Conservation (phyloP, 441 rosid genomes). For the Gossypium davidsonii region DNA sequence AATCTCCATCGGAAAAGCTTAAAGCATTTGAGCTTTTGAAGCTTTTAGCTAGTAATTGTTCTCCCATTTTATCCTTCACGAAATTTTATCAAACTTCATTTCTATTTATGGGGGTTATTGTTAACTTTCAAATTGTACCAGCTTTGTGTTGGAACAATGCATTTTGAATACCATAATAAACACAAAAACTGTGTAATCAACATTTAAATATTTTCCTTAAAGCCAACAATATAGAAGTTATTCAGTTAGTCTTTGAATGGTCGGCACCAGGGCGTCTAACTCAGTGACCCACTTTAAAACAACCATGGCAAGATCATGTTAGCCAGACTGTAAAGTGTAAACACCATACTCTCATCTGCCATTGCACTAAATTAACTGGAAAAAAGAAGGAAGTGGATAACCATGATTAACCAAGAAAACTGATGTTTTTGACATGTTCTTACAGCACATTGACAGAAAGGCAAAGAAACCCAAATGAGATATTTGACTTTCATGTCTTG, state of each 20-base stretch:
- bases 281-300: background rate
- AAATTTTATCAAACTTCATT: background rate
- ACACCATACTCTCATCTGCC: background rate
- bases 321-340: constrained; percentile 9
- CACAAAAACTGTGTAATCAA: too few species aligned
- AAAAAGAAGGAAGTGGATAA: background rate
- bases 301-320: background rate
- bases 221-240: too few species aligned
- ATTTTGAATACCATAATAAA: background rate
- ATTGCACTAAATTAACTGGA: background rate
- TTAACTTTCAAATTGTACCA: background rate
- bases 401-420: background rate
- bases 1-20: background rate
- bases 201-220: too few species aligned
- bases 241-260: background rate
- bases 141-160: background rate
- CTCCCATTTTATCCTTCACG: background rate
- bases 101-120: constrained; percentile 4
- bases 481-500: background rate
- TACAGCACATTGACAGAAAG: background rate
- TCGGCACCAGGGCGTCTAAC: background rate
- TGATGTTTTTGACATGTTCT: background rate
- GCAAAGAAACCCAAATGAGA: background rate
- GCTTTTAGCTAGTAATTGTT: background rate
- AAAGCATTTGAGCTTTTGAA: background rate